These are phyloP conservation scores for Plasmodium vinckei DNA, from an alignment of 169 alveolate genomes.

Conservation along the genomic window DNA sequence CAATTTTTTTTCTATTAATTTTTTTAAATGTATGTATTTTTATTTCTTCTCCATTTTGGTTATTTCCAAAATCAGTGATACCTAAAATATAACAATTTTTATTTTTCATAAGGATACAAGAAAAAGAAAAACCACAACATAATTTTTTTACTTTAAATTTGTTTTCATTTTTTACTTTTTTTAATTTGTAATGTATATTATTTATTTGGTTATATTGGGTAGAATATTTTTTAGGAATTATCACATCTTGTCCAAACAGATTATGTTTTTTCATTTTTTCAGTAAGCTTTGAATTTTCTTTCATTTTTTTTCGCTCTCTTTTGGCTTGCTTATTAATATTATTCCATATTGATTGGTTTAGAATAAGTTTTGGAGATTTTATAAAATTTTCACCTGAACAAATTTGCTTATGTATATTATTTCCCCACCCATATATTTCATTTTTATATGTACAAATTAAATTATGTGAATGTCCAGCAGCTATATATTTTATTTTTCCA, in stretches of 20 bases:
- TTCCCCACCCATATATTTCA: slow-evolving; percentile 71
- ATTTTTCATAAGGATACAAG: slow-evolving; percentile 34
- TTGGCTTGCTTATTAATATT: background rate
- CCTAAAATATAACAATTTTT: slow-evolving; percentile 53
- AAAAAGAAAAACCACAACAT: slow-evolving; percentile 71
- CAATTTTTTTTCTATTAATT: slow-evolving; percentile 57
- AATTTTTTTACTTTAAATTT: slow-evolving; percentile 25
- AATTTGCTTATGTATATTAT: slow-evolving; percentile 40
- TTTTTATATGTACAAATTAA: slow-evolving; percentile 52
- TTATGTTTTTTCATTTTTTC: background rate
- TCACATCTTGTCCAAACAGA: background rate
- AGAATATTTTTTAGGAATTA: too few species aligned
- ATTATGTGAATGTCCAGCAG: slow-evolving; percentile 72
- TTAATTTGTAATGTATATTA: background rate
- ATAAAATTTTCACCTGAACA: background rate
- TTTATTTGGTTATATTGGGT: background rate
- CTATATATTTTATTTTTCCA: slow-evolving; percentile 22
- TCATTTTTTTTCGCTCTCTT: background rate
- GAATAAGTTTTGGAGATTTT: slow-evolving; percentile 50
- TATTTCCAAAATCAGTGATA: slow-evolving; percentile 1
- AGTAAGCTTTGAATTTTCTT: too few species aligned
- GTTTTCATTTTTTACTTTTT: slow-evolving; percentile 7
- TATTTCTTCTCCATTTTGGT: slow-evolving; percentile 1
- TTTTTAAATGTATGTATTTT: background rate
- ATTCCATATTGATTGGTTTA: slow-evolving; percentile 17